Conservation (phyloP, 225 moss, liverwort and hornwort species). For the Neckera pumila region DNA sequence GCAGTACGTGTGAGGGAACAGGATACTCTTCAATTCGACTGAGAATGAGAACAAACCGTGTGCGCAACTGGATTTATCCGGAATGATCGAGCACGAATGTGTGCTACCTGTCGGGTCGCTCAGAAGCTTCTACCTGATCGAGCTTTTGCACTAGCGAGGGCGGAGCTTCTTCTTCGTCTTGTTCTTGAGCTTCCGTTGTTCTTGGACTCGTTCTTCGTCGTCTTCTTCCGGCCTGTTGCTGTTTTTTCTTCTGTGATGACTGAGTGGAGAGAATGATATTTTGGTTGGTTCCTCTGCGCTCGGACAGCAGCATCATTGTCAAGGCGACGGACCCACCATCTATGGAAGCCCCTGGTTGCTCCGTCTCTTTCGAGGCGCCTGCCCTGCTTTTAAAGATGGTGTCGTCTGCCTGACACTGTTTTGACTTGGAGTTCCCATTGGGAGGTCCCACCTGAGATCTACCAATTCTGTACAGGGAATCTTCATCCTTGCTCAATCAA, state of each 20-base stretch:
- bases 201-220: background rate
- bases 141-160: background rate
- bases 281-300: background rate
- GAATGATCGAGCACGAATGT: background rate
- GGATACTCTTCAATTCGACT: background rate
- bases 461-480: background rate
- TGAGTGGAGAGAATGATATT: background rate
- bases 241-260: background rate
- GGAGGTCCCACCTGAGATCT: background rate
- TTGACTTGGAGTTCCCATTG: background rate
- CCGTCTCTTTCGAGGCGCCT: background rate
- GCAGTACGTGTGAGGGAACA: background rate
- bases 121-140: background rate
- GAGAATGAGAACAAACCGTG: background rate
- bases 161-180: background rate
- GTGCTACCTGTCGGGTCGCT: background rate
- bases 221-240: background rate
- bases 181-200: background rate
- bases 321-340: background rate
- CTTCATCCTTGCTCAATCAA: background rate
- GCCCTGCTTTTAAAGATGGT: background rate
- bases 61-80: background rate
- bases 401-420: background rate
- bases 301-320: background rate
- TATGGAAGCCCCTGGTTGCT: background rate